Percentiles rank a stretch among this genome's conserved stretches.
phyloP scores from a whole-genome alignment of 2,329 filamentous ascomycete species.

The Alternaria rosae region DNA sequence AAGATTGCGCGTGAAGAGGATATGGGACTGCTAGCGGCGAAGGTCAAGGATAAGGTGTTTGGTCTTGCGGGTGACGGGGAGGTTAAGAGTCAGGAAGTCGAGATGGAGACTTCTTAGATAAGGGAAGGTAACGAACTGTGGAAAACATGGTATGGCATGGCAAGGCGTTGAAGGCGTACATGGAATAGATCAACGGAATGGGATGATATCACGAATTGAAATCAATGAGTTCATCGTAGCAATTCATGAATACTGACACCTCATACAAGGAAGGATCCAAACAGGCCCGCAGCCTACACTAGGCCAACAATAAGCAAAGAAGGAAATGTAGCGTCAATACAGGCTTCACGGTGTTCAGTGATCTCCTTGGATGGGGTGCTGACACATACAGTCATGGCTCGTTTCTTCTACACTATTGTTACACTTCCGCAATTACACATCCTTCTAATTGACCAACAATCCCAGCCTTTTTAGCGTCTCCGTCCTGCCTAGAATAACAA shows the following conservation, averaged over 20 bases:
- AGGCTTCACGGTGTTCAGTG: too few species aligned
- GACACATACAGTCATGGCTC: not conserved
- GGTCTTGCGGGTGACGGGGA: slow-evolving; percentile 19
- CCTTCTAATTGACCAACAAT: slow-evolving; percentile 4
- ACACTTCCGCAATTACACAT: not conserved
- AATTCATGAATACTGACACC: too few species aligned
- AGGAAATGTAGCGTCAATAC: too few species aligned
- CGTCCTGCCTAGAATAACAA: slow-evolving; percentile 42
- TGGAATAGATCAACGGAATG: not conserved
- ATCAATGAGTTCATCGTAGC: not conserved
- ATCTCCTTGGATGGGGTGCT: too few species aligned
- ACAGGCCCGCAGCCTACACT: too few species aligned
- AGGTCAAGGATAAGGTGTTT: slow-evolving; percentile 71
- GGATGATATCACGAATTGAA: slow-evolving; percentile 5
- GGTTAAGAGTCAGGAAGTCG: slow-evolving; percentile 31
- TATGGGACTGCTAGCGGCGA: slow-evolving; percentile 67
- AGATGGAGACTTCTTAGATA: slow-evolving; percentile 36
- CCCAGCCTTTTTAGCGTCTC: slow-evolving; percentile 43
- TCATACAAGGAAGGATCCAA: too few species aligned
- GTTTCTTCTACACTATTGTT: not conserved
- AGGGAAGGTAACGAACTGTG: not conserved
- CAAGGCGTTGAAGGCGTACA: slow-evolving; percentile 10
- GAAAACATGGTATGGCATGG: slow-evolving; percentile 13
- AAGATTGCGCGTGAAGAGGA: slow-evolving; percentile 68
- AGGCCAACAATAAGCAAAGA: too few species aligned